These are phyloP conservation scores for Tylopilus felleus DNA, from an alignment of 768 basidiomycete species.

Conservation along the genomic window DNA sequence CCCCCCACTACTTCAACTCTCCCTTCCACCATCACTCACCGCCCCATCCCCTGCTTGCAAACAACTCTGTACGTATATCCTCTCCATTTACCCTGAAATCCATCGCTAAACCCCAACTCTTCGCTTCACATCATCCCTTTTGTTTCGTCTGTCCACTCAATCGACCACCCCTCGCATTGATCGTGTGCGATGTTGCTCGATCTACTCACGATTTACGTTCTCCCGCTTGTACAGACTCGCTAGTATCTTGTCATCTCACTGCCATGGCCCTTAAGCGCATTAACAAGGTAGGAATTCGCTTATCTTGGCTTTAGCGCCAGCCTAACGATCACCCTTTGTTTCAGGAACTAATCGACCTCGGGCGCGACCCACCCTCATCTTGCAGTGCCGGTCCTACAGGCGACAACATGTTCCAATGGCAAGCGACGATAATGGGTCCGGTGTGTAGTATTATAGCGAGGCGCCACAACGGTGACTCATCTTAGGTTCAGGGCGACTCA, in stretches of 20 bases:
- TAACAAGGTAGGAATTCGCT: conserved; percentile 73
- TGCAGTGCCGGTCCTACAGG: conserved; percentile 98
- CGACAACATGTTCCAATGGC: conserved; percentile 99
- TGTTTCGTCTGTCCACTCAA: neutral
- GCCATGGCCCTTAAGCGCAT: conserved; percentile 98
- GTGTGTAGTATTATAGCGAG: conserved; percentile 48
- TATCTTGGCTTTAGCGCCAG: conserved; percentile 6
- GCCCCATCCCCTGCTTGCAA: neutral
- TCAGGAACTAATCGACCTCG: conserved; percentile 98
- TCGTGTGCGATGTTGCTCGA: conserved; percentile 38
- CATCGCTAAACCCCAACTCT: neutral
- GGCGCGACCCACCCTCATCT: conserved; percentile 98
- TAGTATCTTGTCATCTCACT: conserved; percentile 6
- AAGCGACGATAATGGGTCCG: conserved; percentile 99
- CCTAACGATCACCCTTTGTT: conserved; percentile 5
- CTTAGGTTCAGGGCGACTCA: conserved; percentile 74
- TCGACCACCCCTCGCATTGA: conserved; percentile 25
- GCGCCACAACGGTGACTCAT: conserved; percentile 21
- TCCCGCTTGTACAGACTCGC: conserved; percentile 14
- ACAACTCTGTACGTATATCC: conserved; percentile 11
- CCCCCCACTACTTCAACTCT: conserved; percentile 16
- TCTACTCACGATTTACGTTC: conserved; percentile 23
- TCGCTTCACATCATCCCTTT: neutral
- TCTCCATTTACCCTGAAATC: neutral
- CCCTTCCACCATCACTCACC: conserved; percentile 27